A percentile compares a stretch with the other conserved stretches of the same genome.
Evolutionary conservation across 176 grass and related monocot genomes (phyloP).

Genomic region (Carex scoparia): DNA sequence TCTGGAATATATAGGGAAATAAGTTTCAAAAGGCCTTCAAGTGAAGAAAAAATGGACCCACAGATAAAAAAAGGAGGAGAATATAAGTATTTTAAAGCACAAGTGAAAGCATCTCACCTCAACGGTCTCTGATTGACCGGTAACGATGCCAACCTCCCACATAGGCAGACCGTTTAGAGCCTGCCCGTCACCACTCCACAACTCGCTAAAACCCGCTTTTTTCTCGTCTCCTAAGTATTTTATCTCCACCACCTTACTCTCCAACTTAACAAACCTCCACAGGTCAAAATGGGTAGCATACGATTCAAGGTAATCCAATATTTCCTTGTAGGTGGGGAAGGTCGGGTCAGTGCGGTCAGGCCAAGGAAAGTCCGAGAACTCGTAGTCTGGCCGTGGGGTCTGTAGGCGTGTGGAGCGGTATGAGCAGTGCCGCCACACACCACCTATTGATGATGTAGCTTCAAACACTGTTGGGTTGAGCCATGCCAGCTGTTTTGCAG

Average conservation of each 20-base stretch:
- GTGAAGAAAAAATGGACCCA: neutral
- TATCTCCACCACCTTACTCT: constrained; percentile 71
- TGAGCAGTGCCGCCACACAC: constrained; percentile 88
- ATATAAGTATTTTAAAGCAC: neutral
- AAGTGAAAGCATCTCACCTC: constrained; percentile 30
- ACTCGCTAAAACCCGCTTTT: constrained; percentile 35
- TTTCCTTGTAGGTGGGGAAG: constrained; percentile 76
- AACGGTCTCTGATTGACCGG: constrained; percentile 25
- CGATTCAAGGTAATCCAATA: constrained; percentile 76
- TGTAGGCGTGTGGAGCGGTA: constrained; percentile 83
- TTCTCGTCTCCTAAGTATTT: constrained; percentile 46
- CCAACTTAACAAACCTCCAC: constrained; percentile 56
- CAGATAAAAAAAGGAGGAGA: neutral
- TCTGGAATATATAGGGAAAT: neutral
- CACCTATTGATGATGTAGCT: constrained; percentile 59
- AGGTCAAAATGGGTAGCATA: constrained; percentile 68
- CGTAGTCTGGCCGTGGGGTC: constrained; percentile 83
- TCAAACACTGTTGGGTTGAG: constrained; percentile 82
- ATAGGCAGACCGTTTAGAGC: constrained; percentile 45
- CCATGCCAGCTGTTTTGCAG: constrained; percentile 67
- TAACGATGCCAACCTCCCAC: constrained; percentile 82
- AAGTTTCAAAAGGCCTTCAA: neutral
- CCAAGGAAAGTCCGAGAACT: constrained; percentile 93
- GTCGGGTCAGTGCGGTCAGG: constrained; percentile 61
- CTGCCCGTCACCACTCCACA: constrained; percentile 54